Evolutionary conservation across 176 grass and related monocot genomes (phyloP).

Genomic region (Oryza australiensis): DNA sequence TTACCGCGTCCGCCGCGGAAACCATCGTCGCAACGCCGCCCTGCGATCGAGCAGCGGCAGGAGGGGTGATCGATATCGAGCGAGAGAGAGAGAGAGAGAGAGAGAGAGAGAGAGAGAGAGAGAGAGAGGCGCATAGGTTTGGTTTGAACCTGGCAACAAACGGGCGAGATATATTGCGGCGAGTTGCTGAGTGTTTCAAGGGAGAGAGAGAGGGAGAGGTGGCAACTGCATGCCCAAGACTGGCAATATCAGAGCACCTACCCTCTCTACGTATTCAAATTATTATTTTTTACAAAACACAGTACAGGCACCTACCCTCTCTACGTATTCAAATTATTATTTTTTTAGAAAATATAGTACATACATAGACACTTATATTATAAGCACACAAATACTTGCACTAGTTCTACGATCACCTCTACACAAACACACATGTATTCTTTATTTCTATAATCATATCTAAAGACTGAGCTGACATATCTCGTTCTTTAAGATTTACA

Average conservation of each 20-base stretch:
- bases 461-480: too few relatives aligned
- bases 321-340: too few relatives aligned
- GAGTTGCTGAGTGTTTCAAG: neutral
- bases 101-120: neutral
- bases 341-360: too few relatives aligned
- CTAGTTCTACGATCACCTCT: too few relatives aligned
- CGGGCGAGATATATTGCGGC: neutral
- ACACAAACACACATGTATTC: too few relatives aligned
- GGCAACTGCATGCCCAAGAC: neutral
- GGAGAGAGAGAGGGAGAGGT: neutral
- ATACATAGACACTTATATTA: too few relatives aligned
- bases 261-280: too few relatives aligned
- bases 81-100: neutral
- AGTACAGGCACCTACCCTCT: neutral
- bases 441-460: too few relatives aligned
- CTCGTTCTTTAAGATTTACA: too few relatives aligned
- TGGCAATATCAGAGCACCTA: neutral
- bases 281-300: too few relatives aligned
- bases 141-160: neutral
- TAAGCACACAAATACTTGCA: too few relatives aligned
- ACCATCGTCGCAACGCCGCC: neutral
- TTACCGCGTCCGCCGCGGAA: slow-evolving; percentile 33
- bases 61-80: too few relatives aligned
- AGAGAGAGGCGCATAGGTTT: neutral
- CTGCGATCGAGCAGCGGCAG: neutral